Conservation (phyloP, 1,139 yeast species). For the Pichia terricola region DNA sequence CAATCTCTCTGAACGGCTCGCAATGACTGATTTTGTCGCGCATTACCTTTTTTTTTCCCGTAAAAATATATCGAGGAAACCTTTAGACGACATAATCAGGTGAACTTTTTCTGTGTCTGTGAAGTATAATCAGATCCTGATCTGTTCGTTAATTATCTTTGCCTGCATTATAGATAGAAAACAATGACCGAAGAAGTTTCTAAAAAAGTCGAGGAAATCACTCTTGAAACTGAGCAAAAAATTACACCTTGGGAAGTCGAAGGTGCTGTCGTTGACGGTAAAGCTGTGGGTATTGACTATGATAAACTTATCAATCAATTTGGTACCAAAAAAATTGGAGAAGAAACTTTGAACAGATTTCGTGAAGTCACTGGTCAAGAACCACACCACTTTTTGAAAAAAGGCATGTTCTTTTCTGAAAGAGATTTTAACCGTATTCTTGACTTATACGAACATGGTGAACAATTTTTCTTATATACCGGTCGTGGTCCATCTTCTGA, state of each 20-base stretch:
- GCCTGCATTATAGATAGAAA: too few species aligned
- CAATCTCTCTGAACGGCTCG: too few species aligned
- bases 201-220: conserved; percentile 20
- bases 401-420: conserved; percentile 91
- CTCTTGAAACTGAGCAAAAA: conserved; percentile 40
- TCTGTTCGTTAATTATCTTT: too few species aligned
- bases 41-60: too few species aligned
- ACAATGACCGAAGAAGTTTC: conserved; percentile 22
- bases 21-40: too few species aligned
- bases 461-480: conserved; percentile 91
- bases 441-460: conserved; percentile 86
- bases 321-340: conserved; percentile 70
- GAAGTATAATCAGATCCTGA: too few species aligned
- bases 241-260: conserved; percentile 99
- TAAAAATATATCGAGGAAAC: too few species aligned
- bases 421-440: conserved; percentile 76
- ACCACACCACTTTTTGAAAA: conserved; percentile 87
- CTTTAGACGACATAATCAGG: too few species aligned
- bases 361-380: conserved; percentile 74
- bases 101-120: too few species aligned
- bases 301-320: conserved; percentile 77
- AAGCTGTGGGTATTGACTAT: conserved; percentile 81
- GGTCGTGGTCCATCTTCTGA: conserved; percentile 98
- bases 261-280: conserved; percentile 95
- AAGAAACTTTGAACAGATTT: conserved; percentile 69